These are phyloP conservation scores for Halophytophthora polymorphica DNA, from an alignment of 352 stramenopile genomes.

Conservation along the genomic window DNA sequence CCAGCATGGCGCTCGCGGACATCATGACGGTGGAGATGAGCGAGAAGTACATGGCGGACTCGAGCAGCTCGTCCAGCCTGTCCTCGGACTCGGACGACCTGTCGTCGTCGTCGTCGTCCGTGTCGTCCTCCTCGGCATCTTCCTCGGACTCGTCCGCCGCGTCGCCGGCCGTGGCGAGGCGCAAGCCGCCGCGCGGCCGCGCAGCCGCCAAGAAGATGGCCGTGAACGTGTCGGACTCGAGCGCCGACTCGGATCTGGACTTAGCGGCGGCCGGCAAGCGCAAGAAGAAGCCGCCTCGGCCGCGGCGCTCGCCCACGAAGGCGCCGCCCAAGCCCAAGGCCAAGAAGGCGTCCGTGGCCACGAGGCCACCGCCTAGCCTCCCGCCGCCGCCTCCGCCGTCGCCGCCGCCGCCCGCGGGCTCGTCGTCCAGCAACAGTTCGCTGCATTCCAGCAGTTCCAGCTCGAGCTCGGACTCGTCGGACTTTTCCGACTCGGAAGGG, in stretches of 20 bases:
- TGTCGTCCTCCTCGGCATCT: constrained; percentile 37
- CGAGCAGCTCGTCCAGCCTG: constrained; percentile 72
- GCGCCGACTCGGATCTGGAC: constrained; percentile 32
- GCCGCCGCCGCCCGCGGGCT: constrained; percentile 16
- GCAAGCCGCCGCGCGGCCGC: constrained; percentile 12
- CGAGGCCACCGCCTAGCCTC: constrained; percentile 22
- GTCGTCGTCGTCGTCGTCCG: constrained; percentile 39
- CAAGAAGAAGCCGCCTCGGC: constrained; percentile 11
- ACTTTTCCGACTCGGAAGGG: constrained; percentile 37
- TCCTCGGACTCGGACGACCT: constrained; percentile 70
- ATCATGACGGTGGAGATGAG: constrained; percentile 74
- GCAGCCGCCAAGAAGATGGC: constrained; percentile 4
- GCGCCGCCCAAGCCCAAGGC: constrained; percentile 21
- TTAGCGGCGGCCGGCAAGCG: constrained; percentile 9
- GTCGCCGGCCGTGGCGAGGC: constrained; percentile 23
- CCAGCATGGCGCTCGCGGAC: constrained; percentile 62
- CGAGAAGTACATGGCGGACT: constrained; percentile 71
- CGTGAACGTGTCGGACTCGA: constrained; percentile 20
- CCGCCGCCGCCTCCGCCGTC: constrained; percentile 31
- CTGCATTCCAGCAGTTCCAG: constrained; percentile 38
- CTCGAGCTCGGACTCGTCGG: constrained; percentile 52
- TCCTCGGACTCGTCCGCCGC: constrained; percentile 31
- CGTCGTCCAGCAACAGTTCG: constrained; percentile 49
- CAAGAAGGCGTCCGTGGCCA: constrained; percentile 11
- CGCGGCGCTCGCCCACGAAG: constrained; percentile 20